Conservation (phyloP, 768 basidiomycete genomes). For the Kwoniella sp. region DNA sequence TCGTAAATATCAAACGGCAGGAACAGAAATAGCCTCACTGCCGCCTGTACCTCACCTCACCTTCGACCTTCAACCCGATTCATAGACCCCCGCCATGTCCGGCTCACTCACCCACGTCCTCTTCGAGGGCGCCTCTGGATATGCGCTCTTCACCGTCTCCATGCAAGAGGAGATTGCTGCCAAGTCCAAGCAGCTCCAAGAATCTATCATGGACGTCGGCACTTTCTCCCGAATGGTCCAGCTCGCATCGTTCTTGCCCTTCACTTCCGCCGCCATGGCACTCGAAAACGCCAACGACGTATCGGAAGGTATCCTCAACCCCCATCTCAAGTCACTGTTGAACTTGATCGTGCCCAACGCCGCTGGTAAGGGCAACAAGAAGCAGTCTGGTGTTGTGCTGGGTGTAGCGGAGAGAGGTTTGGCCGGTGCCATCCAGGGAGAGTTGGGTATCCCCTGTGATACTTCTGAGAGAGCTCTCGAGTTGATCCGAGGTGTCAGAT, state of each 20-base stretch:
- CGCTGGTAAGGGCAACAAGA: conserved; percentile 44
- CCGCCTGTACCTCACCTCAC: no score
- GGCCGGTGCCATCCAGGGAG: conserved; percentile 74
- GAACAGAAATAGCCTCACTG: background rate
- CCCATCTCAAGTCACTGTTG: conserved; percentile 38
- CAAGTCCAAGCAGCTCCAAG: conserved; percentile 74
- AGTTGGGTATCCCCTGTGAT: conserved; percentile 73
- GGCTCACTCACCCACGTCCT: conserved; percentile 73
- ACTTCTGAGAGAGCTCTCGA: conserved; percentile 78
- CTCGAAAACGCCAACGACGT: conserved; percentile 94
- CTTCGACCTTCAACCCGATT: no score
- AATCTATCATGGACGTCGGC: conserved; percentile 78
- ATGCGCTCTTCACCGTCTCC: conserved; percentile 86
- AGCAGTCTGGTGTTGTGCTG: conserved; percentile 62
- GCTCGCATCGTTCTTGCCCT: conserved; percentile 86
- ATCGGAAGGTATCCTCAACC: conserved; percentile 73
- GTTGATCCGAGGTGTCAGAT: conserved; percentile 86
- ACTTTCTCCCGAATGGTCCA: conserved; percentile 93
- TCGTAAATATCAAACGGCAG: no score
- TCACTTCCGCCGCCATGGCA: conserved; percentile 89
- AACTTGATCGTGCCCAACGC: conserved; percentile 43
- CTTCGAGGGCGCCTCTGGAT: conserved; percentile 91
- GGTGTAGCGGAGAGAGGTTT: conserved; percentile 76
- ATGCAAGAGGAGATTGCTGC: conserved; percentile 84
- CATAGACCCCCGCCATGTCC: conserved; percentile 50